Percentiles rank a stretch among this genome's conserved stretches.
Conservation (phyloP, 805 yeast genomes). For the Metschnikowia cerradonensis region DNA sequence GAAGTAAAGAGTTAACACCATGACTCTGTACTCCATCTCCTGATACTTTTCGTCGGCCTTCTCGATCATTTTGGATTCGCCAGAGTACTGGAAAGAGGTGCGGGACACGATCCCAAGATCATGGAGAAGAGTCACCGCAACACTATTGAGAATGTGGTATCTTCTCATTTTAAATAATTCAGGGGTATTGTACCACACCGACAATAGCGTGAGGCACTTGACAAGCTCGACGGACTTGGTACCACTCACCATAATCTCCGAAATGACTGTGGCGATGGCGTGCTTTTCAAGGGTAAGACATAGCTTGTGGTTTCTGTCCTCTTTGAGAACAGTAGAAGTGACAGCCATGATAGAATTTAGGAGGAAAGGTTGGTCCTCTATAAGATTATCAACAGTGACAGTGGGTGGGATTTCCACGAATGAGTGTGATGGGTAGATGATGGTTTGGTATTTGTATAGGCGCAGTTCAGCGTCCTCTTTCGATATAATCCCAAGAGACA, state of each 20-base stretch:
- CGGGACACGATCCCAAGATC: conserved; percentile 71
- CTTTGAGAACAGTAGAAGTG: conserved; percentile 43
- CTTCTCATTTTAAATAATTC: conserved; percentile 78
- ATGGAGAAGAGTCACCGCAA: conserved; percentile 64
- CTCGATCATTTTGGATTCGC: conserved; percentile 7
- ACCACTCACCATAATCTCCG: conserved; percentile 67
- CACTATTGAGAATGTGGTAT: conserved; percentile 61
- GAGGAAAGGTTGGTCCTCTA: conserved; percentile 53
- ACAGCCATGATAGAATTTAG: conserved; percentile 64
- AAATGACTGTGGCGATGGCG: conserved; percentile 46
- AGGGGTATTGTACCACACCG: conserved; percentile 80
- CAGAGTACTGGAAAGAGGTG: conserved; percentile 24
- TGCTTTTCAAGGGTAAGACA: conserved; percentile 50
- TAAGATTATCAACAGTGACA: conserved; percentile 44
- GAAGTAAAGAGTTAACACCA: conserved; percentile 58
- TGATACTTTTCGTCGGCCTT: conserved; percentile 16
- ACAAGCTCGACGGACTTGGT: conserved; percentile 65
- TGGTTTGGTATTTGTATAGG: conserved; percentile 45
- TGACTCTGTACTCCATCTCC: conserved; percentile 44
- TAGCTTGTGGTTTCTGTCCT: conserved; percentile 32
- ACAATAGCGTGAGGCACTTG: conserved; percentile 55
- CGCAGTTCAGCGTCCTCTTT: conserved; percentile 56
- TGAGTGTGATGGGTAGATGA: conserved; percentile 49
- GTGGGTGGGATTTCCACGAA: conserved; percentile 51
- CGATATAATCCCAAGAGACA: conserved; percentile 55